Conservation (phyloP, 495 filamentous ascomycete species). For the Clavariopsis aquatica region DNA sequence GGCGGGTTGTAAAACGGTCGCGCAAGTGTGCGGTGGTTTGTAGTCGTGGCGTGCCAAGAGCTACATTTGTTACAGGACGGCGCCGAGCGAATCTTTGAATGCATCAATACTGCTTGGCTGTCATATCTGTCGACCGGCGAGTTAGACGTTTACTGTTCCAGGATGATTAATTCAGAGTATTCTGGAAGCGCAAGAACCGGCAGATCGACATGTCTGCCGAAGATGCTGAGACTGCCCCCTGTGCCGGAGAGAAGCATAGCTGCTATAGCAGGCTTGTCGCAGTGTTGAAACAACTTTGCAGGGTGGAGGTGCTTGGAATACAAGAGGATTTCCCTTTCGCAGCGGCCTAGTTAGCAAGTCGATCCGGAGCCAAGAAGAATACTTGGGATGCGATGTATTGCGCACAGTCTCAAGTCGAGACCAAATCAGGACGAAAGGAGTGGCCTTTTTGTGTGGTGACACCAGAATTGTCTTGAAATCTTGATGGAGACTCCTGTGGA, state of each 20-base stretch:
- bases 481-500: background rate
- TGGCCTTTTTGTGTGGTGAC: background rate
- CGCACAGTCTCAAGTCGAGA: background rate
- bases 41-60: background rate
- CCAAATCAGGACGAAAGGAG: background rate
- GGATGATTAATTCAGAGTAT: background rate
- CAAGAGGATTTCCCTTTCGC: background rate
- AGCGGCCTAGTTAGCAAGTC: too few species aligned
- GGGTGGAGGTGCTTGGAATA: background rate
- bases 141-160: background rate
- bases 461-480: background rate
- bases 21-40: background rate
- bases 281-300: background rate
- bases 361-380: too few species aligned
- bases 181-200: constrained; percentile 8
- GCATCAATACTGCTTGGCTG: background rate
- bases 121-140: background rate
- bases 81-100: constrained; percentile 5
- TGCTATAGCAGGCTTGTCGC: background rate
- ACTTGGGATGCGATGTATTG: too few species aligned
- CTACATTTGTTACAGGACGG: background rate
- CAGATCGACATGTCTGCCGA: constrained; percentile 16
- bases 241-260: background rate
- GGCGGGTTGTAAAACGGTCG: background rate
- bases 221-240: constrained; percentile 13